phyloP scores from a whole-genome alignment of 768 basidiomycete species.

The Mycena vulgaris region DNA sequence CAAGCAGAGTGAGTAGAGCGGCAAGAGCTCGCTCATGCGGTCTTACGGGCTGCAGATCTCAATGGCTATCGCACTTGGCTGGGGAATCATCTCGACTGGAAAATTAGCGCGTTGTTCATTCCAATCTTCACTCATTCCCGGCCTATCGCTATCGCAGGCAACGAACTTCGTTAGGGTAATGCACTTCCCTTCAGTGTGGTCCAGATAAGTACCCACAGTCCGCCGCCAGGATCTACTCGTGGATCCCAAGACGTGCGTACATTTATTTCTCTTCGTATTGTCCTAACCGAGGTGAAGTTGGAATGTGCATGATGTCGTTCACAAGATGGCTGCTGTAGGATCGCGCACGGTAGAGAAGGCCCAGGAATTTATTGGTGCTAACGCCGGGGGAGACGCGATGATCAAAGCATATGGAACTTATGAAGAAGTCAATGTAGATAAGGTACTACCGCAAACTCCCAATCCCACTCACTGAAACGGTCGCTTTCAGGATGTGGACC shows the following conservation, averaged over 20 bases:
- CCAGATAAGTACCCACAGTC: neutral
- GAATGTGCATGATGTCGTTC: constrained; percentile 72
- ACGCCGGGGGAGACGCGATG: constrained; percentile 64
- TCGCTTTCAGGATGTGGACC: constrained; percentile 74
- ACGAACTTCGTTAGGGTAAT: constrained; percentile 76
- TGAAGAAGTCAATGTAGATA: constrained; percentile 79
- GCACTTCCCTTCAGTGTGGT: neutral
- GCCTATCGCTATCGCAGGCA: constrained; percentile 44
- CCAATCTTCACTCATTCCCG: neutral
- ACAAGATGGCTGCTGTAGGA: constrained; percentile 83
- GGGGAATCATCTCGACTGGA: constrained; percentile 93
- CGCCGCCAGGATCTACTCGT: constrained; percentile 75
- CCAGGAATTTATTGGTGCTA: constrained; percentile 72
- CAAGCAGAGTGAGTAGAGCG: too few relatives aligned
- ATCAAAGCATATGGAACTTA: constrained; percentile 84
- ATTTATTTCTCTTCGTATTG: neutral
- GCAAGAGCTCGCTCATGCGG: too few relatives aligned
- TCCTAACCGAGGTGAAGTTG: constrained; percentile 61
- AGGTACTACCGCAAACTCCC: constrained; percentile 53
- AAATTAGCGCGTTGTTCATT: constrained; percentile 59
- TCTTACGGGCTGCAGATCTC: neutral
- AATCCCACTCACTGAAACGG: too few relatives aligned
- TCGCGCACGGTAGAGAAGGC: constrained; percentile 82
- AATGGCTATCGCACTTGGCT: constrained; percentile 65
- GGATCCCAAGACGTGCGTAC: constrained; percentile 76